Percentiles rank a stretch among this genome's conserved stretches.
Evolutionary conservation across 768 basidiomycete species (phyloP).

Genomic region (Lactifluus subvellereus): DNA sequence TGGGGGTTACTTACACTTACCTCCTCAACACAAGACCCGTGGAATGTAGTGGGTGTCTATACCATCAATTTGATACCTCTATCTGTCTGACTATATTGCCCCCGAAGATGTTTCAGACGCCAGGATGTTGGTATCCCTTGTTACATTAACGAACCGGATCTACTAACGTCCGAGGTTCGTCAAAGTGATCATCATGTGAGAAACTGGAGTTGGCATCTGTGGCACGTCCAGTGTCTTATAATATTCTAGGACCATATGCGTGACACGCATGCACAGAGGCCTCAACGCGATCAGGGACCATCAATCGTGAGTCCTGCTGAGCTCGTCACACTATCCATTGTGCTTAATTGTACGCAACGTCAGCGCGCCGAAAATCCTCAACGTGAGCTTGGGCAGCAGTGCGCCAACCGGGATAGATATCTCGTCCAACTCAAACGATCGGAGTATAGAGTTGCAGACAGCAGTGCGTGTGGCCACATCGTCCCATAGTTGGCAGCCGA

Average conservation of each 20-base stretch:
- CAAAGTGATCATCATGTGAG: constrained; percentile 13
- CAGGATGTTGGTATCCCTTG: constrained; percentile 8
- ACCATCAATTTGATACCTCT: too few relatives aligned
- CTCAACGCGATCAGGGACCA: neutral
- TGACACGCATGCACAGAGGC: constrained; percentile 12
- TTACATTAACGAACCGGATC: neutral
- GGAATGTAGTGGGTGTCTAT: constrained; percentile 2
- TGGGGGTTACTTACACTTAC: neutral
- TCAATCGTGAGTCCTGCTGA: neutral
- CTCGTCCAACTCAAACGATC: neutral
- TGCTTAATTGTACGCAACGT: neutral
- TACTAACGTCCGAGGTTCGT: neutral
- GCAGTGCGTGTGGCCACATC: neutral
- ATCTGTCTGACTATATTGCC: neutral
- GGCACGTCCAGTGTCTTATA: neutral
- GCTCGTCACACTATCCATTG: neutral
- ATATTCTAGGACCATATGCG: constrained; percentile 14
- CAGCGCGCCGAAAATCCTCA: neutral
- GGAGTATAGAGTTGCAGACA: neutral
- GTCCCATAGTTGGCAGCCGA: neutral
- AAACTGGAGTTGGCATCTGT: neutral
- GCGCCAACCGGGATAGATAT: neutral
- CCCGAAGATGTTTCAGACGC: constrained; percentile 13
- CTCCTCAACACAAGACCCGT: neutral
- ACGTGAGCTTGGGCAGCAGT: neutral